Percentiles rank a stretch among this genome's conserved stretches.
Conservation (phyloP, 148 eudicot genomes). For the Silene conica region DNA sequence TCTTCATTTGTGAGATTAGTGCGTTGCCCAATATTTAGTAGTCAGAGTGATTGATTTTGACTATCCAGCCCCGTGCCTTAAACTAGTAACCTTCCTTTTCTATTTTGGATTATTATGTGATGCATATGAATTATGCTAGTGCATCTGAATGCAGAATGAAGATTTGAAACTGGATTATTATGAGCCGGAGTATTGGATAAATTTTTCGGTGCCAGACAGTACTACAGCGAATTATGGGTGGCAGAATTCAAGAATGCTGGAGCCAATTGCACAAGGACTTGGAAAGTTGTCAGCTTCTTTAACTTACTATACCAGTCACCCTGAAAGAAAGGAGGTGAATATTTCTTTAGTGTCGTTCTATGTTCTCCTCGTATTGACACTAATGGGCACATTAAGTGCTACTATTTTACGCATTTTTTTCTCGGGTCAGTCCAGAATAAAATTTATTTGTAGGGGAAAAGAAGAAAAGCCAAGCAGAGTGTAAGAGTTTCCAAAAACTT, state of each 20-base stretch:
- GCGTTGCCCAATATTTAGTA: background rate
- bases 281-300: constrained; percentile 77
- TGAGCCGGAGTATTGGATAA: constrained; percentile 56
- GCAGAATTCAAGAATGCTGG: constrained; percentile 47
- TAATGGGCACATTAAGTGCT: background rate
- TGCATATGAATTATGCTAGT: constrained; percentile 13
- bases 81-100: background rate
- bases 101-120: background rate
- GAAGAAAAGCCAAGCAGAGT: background rate
- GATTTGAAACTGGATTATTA: constrained; percentile 59
- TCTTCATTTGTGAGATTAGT: background rate
- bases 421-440: background rate
- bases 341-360: constrained; percentile 2
- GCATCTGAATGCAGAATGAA: constrained; percentile 50
- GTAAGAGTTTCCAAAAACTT: background rate
- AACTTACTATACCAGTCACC: constrained; percentile 45
- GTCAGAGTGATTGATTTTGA: background rate
- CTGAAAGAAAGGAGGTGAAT: constrained; percentile 51
- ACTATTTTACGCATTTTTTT: background rate
- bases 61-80: background rate
- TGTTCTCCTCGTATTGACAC: background rate
- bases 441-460: constrained; percentile 1
- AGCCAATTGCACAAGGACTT: constrained; percentile 55
- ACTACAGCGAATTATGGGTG: constrained; percentile 38
- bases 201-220: constrained; percentile 46